These are phyloP conservation scores for Nemophila menziesii DNA, from an alignment of 257 asterid genomes.

Conservation along the genomic window DNA sequence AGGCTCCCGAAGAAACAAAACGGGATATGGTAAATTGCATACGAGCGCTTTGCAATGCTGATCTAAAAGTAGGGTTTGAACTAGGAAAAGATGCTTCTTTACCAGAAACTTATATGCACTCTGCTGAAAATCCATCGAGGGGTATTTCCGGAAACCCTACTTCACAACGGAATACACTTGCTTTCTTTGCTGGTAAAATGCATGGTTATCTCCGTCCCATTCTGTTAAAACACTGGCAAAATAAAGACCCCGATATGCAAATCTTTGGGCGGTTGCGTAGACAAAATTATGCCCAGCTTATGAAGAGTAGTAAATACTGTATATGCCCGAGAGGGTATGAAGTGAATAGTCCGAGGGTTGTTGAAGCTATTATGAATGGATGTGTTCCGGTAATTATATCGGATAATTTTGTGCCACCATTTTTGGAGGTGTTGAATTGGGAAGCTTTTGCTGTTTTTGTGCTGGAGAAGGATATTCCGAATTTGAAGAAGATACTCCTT, in stretches of 20 bases:
- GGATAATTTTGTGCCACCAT: constrained; percentile 66
- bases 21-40: constrained; percentile 50
- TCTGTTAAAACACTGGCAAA: constrained; percentile 43
- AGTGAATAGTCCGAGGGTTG: constrained; percentile 59
- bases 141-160: constrained; percentile 42
- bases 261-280: constrained; percentile 34
- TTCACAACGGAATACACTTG: constrained; percentile 43
- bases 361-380: constrained; percentile 58
- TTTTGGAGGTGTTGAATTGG: constrained; percentile 66
- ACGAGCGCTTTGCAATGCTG: constrained; percentile 63
- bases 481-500: constrained; percentile 49
- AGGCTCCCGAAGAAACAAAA: constrained; percentile 76
- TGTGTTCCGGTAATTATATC: constrained; percentile 77
- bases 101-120: constrained; percentile 41
- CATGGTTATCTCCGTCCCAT: constrained; percentile 69
- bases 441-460: constrained; percentile 57
- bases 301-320: constrained; percentile 77
- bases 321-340: constrained; percentile 67
- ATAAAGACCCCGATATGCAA: constrained; percentile 63
- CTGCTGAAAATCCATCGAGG: constrained; percentile 23
- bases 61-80: constrained; percentile 40
- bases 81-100: constrained; percentile 56
- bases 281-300: constrained; percentile 29
- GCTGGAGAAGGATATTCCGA: constrained; percentile 57
- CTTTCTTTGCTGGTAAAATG: constrained; percentile 69